Evolutionary conservation across 2,329 filamentous ascomycete genomes (phyloP).

Genomic region (Dothistroma pini): DNA sequence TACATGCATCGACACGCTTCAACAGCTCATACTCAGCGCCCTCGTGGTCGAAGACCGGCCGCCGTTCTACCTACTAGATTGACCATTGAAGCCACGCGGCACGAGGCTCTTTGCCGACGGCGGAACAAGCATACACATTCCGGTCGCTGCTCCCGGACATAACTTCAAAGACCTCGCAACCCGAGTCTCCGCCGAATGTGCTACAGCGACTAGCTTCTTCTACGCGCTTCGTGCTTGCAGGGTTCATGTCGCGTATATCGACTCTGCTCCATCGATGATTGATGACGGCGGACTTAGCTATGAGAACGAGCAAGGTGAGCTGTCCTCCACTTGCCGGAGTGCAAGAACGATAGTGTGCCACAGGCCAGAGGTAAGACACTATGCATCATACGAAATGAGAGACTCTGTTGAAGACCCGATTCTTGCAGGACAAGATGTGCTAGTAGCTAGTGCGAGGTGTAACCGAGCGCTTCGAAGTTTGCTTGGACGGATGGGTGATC

Average conservation of each 20-base stretch:
- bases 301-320: not conserved
- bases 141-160: not conserved
- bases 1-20: not conserved
- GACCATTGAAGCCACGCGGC: not conserved
- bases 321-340: not conserved
- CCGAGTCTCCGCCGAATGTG: not conserved
- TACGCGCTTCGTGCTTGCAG: not conserved
- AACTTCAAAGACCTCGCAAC: not conserved
- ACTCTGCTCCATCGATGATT: not conserved
- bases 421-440: not conserved
- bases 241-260: constrained; percentile 3
- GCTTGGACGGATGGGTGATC: not conserved
- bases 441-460: not conserved
- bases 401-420: not conserved
- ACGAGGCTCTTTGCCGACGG: not conserved
- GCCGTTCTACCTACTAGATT: not conserved
- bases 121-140: not conserved
- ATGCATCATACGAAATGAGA: not conserved
- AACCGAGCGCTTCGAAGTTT: not conserved
- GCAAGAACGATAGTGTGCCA: not conserved
- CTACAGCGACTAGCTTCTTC: not conserved
- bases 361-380: not conserved
- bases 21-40: not conserved
- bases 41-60: not conserved
- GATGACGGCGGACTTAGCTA: not conserved